phyloP scores from a whole-genome alignment of 2,329 filamentous ascomycete genomes.

The Fusarium chlamydosporum region DNA sequence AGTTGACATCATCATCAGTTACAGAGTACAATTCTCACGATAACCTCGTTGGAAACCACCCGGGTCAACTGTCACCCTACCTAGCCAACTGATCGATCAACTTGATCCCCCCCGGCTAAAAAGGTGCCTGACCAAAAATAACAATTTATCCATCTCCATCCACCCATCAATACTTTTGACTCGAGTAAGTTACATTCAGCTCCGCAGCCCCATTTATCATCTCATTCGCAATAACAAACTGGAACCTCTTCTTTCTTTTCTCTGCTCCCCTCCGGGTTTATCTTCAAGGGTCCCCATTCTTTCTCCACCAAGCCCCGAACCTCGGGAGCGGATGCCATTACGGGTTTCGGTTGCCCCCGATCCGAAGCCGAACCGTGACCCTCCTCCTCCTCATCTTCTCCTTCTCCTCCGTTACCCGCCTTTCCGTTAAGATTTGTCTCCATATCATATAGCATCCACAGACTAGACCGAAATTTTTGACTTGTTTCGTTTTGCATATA shows the following conservation, averaged over 20 bases:
- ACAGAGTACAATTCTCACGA: not conserved
- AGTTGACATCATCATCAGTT: not conserved
- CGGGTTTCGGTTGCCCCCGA: conserved; percentile 9
- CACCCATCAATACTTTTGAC: conserved; percentile 11
- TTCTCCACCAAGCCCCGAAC: conserved; percentile 30
- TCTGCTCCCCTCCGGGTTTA: too few species aligned
- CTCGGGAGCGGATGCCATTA: conserved; percentile 31
- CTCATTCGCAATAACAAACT: too few species aligned
- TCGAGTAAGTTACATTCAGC: conserved; percentile 4
- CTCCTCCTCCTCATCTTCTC: not conserved
- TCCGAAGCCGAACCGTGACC: not conserved
- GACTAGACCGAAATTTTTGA: not conserved
- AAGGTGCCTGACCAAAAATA: not conserved
- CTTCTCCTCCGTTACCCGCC: not conserved
- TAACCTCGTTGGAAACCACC: conserved; percentile 6
- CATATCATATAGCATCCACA: not conserved
- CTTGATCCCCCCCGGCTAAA: conserved; percentile 5
- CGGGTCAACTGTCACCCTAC: conserved; percentile 13
- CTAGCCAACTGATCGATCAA: not conserved
- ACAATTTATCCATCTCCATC: conserved; percentile 3
- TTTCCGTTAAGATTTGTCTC: not conserved
- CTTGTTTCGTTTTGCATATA: conserved; percentile 3
- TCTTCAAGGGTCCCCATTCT: too few species aligned
- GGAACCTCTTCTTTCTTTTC: too few species aligned
- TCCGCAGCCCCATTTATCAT: not conserved